Conservation (phyloP, 768 basidiomycete species). For the Tubosaeta sp. region DNA sequence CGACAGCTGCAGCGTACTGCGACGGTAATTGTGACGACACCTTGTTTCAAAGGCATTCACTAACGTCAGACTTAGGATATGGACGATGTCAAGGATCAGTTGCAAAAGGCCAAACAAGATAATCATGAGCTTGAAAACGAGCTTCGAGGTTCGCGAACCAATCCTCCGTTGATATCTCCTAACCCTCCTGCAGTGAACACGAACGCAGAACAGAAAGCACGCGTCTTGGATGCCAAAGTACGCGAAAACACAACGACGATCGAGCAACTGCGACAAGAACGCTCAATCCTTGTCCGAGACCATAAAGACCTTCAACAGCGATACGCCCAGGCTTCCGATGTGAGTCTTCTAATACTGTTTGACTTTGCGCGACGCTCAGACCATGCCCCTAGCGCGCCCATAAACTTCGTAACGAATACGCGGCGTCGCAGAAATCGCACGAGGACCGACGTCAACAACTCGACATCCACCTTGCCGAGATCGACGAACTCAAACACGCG, state of each 20-base stretch:
- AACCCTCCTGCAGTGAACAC: slow-evolving; percentile 44
- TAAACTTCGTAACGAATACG: slow-evolving; percentile 58
- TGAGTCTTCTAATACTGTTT: slow-evolving; percentile 32
- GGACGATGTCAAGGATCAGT: slow-evolving; percentile 66
- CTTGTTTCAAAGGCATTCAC: background rate
- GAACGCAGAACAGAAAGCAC: slow-evolving; percentile 69
- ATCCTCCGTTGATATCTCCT: background rate
- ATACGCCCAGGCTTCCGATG: slow-evolving; percentile 65
- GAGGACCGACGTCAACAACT: slow-evolving; percentile 71
- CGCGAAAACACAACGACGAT: slow-evolving; percentile 67
- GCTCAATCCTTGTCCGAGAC: slow-evolving; percentile 61
- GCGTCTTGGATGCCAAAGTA: slow-evolving; percentile 62
- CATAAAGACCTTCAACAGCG: slow-evolving; percentile 70
- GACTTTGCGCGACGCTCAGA: background rate
- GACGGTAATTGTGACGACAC: slow-evolving; percentile 40
- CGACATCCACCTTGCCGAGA: slow-evolving; percentile 65
- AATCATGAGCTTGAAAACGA: slow-evolving; percentile 72
- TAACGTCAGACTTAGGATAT: slow-evolving; percentile 55
- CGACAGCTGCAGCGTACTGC: slow-evolving; percentile 68
- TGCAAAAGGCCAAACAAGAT: slow-evolving; percentile 67
- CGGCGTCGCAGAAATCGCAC: slow-evolving; percentile 60
- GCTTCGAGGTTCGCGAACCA: slow-evolving; percentile 52
- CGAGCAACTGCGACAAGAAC: slow-evolving; percentile 73
- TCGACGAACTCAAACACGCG: slow-evolving; percentile 70
- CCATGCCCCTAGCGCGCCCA: slow-evolving; percentile 46